Base-by-base conservation (phyloP, 1,284 basidiomycete genomes). In the Leccinum pseudoinsigne region DNA sequence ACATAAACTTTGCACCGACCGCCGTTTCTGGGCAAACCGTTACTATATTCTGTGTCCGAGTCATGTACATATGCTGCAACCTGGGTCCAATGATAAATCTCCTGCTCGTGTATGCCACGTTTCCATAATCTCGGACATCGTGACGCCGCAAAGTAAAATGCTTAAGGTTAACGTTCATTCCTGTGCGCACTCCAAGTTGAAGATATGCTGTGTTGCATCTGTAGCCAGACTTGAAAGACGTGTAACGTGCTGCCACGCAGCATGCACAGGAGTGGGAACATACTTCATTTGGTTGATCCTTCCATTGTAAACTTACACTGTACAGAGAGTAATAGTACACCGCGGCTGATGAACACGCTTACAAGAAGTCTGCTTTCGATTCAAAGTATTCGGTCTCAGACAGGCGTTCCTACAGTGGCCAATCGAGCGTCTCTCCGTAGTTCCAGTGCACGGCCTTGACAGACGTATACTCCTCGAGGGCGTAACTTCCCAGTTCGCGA, bases 391-490 rank as follows among this genome's bases (percentile, higher is more conserved):
- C 18, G 28, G 4, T 42, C 47, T 26, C 28, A 38, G 18, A 50
- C 36, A 14, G 18, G 1, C 21, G 7, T 42, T 42, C 55, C 81
- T 77, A 92, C 70, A 92, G 76, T 5, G 92, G 92, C 90, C 91
- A 93, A 51, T 86, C 86, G 40, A 90, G 74, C 70, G 86, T 85
- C 77, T 93, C 92, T 12, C 90, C 90, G 67, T 89, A 92, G 76
- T 95, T 94, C 86, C 91, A 93, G 71, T 94, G 92, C 14, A 95
- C 82, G 21, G 90, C 88, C 80, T 96, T 96, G 73, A 94, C 86
- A 59, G 91, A 93, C 1, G 87, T 90, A 72, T 96, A 92, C 68
- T 87, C 87, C 18, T 94, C 90, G 60, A 97, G 81, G 14, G 92
- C 95, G 69, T 94, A 89, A 72, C 88, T 91, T 23, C 95, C 95